These are phyloP conservation scores for Saccharomycopsis oosterbeekiorum DNA, from an alignment of 805 yeast species.

Conservation along the genomic window DNA sequence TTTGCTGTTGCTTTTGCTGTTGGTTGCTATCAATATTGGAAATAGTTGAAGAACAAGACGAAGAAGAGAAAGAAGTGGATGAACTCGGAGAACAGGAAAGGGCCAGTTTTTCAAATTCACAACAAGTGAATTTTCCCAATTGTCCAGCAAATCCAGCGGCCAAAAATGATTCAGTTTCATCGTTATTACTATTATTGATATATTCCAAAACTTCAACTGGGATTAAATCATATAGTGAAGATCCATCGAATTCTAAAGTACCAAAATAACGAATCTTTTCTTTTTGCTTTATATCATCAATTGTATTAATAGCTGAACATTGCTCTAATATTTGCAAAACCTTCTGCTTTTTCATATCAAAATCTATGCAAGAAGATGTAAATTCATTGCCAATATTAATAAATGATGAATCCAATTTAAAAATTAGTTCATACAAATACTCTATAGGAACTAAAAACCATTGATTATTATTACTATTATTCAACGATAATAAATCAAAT, in stretches of 20 bases:
- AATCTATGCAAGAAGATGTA: background rate
- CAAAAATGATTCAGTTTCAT: background rate
- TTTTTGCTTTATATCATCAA: background rate
- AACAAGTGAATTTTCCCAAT: background rate
- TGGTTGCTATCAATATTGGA: background rate
- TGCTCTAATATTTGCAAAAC: background rate
- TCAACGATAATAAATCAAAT: slow-evolving; percentile 9
- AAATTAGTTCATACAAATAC: slow-evolving; percentile 10
- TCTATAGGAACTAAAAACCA: slow-evolving; percentile 12
- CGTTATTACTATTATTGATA: background rate
- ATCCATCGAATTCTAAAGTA: background rate
- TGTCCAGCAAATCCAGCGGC: slow-evolving; percentile 1
- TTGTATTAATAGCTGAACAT: background rate
- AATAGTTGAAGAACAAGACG: background rate
- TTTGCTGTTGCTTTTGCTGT: background rate
- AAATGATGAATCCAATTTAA: slow-evolving; percentile 6
- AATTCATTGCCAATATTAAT: background rate
- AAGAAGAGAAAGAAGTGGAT: background rate
- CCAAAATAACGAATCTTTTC: background rate
- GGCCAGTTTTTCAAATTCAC: background rate
- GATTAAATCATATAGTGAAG: background rate
- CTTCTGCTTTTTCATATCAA: background rate
- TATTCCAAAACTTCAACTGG: background rate
- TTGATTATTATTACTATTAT: slow-evolving; percentile 4
- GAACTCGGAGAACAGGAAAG: background rate